phyloP scores from a whole-genome alignment of 108 stramenopile species.

The Cyclotella choctawhatcheeana region DNA sequence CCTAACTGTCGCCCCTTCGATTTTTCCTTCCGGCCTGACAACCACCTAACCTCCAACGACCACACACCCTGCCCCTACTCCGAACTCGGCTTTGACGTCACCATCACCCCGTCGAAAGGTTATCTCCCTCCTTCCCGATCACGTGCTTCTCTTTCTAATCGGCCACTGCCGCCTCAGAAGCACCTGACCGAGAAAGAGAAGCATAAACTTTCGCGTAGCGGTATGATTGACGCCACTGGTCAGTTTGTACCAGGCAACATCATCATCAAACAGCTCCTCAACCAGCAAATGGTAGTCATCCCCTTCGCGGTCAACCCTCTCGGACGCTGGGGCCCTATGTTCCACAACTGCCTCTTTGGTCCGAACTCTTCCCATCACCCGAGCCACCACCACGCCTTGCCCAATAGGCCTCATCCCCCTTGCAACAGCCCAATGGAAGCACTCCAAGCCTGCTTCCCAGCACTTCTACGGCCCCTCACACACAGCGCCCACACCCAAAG shows the following conservation, averaged over 20 bases:
- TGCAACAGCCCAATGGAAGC: background rate
- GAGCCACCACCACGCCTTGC: background rate
- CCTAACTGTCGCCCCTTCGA: background rate
- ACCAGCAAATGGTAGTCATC: slow-evolving; percentile 7
- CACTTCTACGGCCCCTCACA: background rate
- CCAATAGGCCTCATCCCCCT: background rate
- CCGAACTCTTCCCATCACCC: background rate
- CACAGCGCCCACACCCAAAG: slow-evolving; percentile 6
- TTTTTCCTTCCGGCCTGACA: background rate
- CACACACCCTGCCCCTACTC: background rate
- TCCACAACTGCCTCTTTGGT: slow-evolving; percentile 9
- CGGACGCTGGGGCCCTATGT: background rate
- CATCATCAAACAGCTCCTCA: too few species aligned
- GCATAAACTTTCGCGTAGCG: background rate
- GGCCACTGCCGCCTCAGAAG: background rate
- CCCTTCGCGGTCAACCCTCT: background rate
- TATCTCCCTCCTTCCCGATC: background rate
- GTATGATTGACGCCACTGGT: too few species aligned
- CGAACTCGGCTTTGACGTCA: slow-evolving; percentile 3
- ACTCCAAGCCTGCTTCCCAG: background rate
- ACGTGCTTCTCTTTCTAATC: background rate
- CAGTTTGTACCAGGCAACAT: too few species aligned
- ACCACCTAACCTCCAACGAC: background rate
- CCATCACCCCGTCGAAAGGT: slow-evolving; percentile 1
- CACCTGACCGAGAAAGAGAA: slow-evolving; percentile 3